Evolutionary conservation across 768 basidiomycete species (phyloP), one percentile per base, ranked within the genome.

Genomic region (Rhizopogon vesiculosus): DNA sequence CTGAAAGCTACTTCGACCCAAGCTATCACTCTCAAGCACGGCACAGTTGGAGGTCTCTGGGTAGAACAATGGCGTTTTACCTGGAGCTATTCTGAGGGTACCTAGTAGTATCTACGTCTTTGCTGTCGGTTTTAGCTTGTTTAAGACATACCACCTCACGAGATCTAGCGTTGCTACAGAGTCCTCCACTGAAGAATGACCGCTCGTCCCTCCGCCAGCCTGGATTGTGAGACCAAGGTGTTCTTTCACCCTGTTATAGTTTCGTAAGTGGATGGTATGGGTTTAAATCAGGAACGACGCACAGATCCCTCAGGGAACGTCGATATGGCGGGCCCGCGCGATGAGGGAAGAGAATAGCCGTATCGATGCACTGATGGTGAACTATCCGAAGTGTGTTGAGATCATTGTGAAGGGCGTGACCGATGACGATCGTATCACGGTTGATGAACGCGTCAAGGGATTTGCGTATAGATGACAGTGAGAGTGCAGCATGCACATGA

Each of bases 351-450:
- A 98, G 74, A 15, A 89, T 73, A 0, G 84, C 87, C 0, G 97
- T 98, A 64, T 99, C 97, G 31, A 99, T 79, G 57, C 93, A 86
- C 58, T 77, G 82, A 56, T 81, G 78, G 68, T 99, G 97, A 1
- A 98, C 72, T 62, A 98, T 84, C 15, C 97, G 80, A 59, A 99
- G 73, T 7, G 96, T 88, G 67, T 87, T 90, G 60, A 99, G 73
- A 67, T 99, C 97, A 68, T 98, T 98, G 59, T 98, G 96, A 18
- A 98, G 77, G 0, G 87, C 91, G 70, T 90, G 89, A 1, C 96
- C 96, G 53, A 98, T 86, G 38, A 98, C 74, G 60, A 98, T 86
- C 1, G 96, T 98, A 8, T 89, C 75, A 13, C 84, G 73, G 52
- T 86, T 85, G 53, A 98, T 86, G 65, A 90, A 75, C 15, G 76